These are phyloP conservation scores for Agroathelia rolfsii DNA, from an alignment of 1,284 basidiomycete genomes.

Conservation along the genomic window DNA sequence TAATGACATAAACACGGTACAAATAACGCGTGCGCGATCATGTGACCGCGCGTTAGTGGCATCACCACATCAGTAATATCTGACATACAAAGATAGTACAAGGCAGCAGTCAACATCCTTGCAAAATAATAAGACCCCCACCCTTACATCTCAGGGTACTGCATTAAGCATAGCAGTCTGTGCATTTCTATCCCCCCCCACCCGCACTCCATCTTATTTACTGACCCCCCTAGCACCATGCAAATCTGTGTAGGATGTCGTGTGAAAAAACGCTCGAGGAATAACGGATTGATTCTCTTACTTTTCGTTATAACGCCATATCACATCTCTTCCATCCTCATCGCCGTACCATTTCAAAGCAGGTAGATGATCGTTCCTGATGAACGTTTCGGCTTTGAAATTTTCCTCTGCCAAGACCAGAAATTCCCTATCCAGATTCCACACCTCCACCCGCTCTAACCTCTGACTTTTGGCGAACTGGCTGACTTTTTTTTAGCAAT, in stretches of 20 bases:
- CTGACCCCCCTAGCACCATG: too few relatives aligned
- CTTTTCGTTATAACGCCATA: slow-evolving; percentile 52
- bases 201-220: too few relatives aligned
- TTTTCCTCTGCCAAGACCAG: slow-evolving; percentile 20
- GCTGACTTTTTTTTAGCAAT: slow-evolving; percentile 29
- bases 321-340: slow-evolving; percentile 26
- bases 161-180: too few relatives aligned
- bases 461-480: slow-evolving; percentile 28
- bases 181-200: too few relatives aligned
- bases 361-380: slow-evolving; percentile 39
- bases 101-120: too few relatives aligned
- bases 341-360: slow-evolving; percentile 49
- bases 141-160: too few relatives aligned
- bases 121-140: too few relatives aligned
- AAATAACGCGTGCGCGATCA: neutral
- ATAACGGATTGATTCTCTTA: slow-evolving; percentile 15
- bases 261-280: too few relatives aligned
- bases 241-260: too few relatives aligned
- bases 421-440: slow-evolving; percentile 37
- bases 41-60: neutral
- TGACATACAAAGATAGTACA: too few relatives aligned
- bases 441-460: slow-evolving; percentile 40
- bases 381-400: slow-evolving; percentile 29
- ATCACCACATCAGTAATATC: neutral
- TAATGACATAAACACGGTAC: neutral